Base-by-base conservation (phyloP, 1,284 basidiomycete species). In the Trametes versicolor region DNA sequence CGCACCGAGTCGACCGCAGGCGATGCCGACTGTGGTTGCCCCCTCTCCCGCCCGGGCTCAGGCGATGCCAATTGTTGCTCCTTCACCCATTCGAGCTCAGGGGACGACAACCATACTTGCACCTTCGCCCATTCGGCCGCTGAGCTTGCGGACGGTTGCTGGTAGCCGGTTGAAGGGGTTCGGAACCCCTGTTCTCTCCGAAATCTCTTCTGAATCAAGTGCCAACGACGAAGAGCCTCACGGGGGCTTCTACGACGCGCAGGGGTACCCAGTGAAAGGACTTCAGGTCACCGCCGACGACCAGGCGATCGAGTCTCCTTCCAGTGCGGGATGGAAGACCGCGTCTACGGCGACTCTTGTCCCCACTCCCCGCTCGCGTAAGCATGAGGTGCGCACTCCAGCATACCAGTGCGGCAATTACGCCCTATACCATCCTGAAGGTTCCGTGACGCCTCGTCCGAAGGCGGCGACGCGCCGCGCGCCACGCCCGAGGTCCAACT, bases 401-500 rank as follows among this genome's bases (percentile, higher is more conserved):
- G 1, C 15, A 17, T 19, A 36, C 48, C 10, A 53, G 4, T 7
- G 7, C 29, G 49, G 23, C 4, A 7, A 34, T 21, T 19, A 8
- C 52, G 19, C 19, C 49, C 15, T 13, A 15, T 34, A 32, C 15
- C 17, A 4, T 25, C 37, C 37, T 10, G 34, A 12, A 32, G 36
- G 1, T 2, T 13, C 52, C 34, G 52, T 23, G 52, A 13, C 17
- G 8, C 51, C 51, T 6, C 52, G 37, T 1, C 34, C 52, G 8
- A 23, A 25, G 10, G 41, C 17, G 17, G 32, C 17, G 4, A n/a
- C 53, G 25, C 37, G 53, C 43, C 53, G 53, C 17, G 41, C 7
- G 25, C 54, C 41, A 21, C 39, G 54, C 4, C 54, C 54, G 25
- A 56, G 54, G 54, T 56, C 54, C 12, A 56, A 56, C 17, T 45